These are phyloP conservation scores for Septoria petroselini DNA, from an alignment of 2,329 filamentous ascomycete genomes.

Conservation along the genomic window DNA sequence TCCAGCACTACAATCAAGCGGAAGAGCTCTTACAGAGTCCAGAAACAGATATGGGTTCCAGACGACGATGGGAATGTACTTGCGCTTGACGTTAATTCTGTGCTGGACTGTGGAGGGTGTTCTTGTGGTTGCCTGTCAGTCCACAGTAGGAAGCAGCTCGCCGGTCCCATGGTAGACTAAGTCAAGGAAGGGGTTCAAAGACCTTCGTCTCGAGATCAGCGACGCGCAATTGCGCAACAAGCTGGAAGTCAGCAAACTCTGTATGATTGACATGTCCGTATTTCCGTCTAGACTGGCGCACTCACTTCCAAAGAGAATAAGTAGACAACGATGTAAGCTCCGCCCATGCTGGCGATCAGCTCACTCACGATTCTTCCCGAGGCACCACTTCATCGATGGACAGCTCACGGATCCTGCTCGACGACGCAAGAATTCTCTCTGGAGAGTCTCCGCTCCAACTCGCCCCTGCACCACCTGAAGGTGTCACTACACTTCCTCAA, in stretches of 20 bases:
- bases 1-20: background rate
- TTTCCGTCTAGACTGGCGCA: background rate
- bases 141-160: too few species aligned
- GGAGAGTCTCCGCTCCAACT: slow-evolving; percentile 19
- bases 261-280: background rate
- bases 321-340: background rate
- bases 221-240: background rate
- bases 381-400: background rate
- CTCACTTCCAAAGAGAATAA: background rate
- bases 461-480: slow-evolving; percentile 19
- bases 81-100: too few species aligned
- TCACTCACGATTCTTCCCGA: background rate
- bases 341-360: background rate
- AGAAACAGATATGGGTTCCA: background rate
- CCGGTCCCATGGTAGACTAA: too few species aligned
- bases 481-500: slow-evolving; percentile 24
- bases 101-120: too few species aligned
- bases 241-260: background rate
- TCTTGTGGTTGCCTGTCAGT: too few species aligned
- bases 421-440: slow-evolving; percentile 18
- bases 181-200: background rate
- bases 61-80: background rate
- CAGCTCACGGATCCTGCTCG: slow-evolving; percentile 1
- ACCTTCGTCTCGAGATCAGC: background rate
- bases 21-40: background rate